Evolutionary conservation across 176 grass and related monocot genomes (phyloP).

Genomic region (Triticum monococcum): DNA sequence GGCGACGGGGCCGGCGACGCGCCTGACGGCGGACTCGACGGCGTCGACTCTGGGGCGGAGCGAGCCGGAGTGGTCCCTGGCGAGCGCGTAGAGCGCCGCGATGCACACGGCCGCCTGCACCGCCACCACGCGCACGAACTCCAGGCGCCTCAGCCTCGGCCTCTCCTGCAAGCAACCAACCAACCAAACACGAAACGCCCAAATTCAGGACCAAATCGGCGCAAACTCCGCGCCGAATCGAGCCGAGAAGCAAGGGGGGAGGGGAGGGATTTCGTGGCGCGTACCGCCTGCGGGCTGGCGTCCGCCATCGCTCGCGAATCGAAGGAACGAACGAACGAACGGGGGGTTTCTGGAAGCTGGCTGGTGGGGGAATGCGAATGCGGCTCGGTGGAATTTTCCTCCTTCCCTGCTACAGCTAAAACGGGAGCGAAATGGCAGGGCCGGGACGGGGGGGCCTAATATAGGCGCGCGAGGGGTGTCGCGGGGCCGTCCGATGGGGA

Average conservation of each 20-base stretch:
- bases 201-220: background rate
- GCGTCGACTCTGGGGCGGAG: slow-evolving; percentile 61
- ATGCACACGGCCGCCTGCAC: slow-evolving; percentile 51
- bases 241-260: background rate
- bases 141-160: slow-evolving; percentile 58
- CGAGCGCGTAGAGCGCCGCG: slow-evolving; percentile 57
- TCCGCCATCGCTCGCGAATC: slow-evolving; percentile 49
- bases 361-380: background rate
- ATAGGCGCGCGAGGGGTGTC: background rate
- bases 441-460: background rate
- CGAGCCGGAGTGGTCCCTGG: slow-evolving; percentile 76
- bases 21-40: slow-evolving; percentile 62
- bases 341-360: background rate
- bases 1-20: slow-evolving; percentile 55
- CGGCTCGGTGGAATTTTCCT: background rate
- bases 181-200: background rate
- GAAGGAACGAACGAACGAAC: too few relatives aligned
- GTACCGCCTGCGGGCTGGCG: slow-evolving; percentile 36
- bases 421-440: background rate
- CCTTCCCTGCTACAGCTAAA: background rate
- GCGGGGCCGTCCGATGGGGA: slow-evolving; percentile 10
- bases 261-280: background rate
- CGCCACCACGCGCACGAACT: slow-evolving; percentile 53
- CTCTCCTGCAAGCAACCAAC: background rate
- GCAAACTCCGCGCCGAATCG: background rate